Base-by-base conservation (phyloP, 768 basidiomycete species). In the Suillus bovinus region DNA sequence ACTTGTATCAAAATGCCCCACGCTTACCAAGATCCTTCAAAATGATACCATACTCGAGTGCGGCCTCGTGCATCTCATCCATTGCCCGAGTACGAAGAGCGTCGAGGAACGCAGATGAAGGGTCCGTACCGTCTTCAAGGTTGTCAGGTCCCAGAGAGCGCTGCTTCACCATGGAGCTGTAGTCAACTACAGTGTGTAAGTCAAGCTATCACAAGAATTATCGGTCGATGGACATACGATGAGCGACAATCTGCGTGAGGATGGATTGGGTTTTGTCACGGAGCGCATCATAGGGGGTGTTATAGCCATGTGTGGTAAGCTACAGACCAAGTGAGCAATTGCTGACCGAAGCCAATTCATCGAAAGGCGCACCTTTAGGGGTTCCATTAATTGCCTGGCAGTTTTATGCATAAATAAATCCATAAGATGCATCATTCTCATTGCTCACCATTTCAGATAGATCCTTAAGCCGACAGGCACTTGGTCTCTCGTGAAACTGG, bases 221-320 rank as follows among this genome's bases (percentile, higher is more conserved):
- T 61, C 74, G 81, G 79, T 82, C 74, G 81, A 80, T 82, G 62
- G 78, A 81, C 76, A 77, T 80, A 74, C 89, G 78, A 71, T 93
- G 91, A 6, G 91, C 87, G 22, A 93, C 89, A 38, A 94, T 92
- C 74, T 93, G 92, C 0, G 91, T 94, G 59, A 94, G 74, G 63
- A 94, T 93, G 0, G 89, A 91, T 74, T 93, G 93, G 0, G 91
- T 90, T 78, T 94, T 94, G 74, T 94, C 92, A 53, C 78, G 72
- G 50, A 90, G 80, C 0, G 89, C 88, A 67, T 91, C 88, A 68
- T 90, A 94, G 5, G 93, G 91, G 0, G 91, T 93, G 62, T 84
- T 83, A 71, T 94, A 94, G 24, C 93, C 93, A 70, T 94, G 93
- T 0, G 86, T 89, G 0, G 93, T 87, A 42, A 94, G 82, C 81